These are phyloP conservation scores for Heliosperma pusillum DNA, from an alignment of 148 eudicot genomes.

Conservation along the genomic window DNA sequence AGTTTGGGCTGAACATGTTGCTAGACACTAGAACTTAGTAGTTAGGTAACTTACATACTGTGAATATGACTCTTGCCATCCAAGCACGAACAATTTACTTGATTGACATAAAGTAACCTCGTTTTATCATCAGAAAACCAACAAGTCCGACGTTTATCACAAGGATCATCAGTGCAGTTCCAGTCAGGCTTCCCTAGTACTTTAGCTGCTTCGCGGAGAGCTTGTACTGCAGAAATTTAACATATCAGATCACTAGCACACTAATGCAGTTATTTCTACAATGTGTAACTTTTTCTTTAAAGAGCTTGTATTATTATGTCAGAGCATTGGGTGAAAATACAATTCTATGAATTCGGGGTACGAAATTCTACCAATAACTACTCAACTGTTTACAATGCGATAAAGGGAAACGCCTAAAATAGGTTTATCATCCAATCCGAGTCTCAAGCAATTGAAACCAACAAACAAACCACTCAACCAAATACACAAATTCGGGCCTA, in stretches of 20 bases:
- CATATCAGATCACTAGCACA: not conserved
- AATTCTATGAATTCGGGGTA: too few species aligned
- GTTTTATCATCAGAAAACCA: not conserved
- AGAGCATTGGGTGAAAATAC: too few species aligned
- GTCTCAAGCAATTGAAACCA: too few species aligned
- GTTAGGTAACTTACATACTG: constrained; percentile 13
- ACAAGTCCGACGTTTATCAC: not conserved
- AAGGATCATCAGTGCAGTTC: constrained; percentile 4
- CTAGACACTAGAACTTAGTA: not conserved
- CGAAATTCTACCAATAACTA: too few species aligned
- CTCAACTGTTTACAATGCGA: too few species aligned
- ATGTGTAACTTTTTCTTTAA: too few species aligned
- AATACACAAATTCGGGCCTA: too few species aligned
- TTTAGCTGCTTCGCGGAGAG: not conserved
- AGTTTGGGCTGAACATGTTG: not conserved
- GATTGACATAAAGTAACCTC: constrained; percentile 11
- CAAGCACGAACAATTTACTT: constrained; percentile 17
- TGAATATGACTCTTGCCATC: constrained; percentile 7
- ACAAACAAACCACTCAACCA: too few species aligned
- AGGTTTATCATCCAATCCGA: too few species aligned
- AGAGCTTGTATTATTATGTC: too few species aligned
- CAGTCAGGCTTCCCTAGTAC: constrained; percentile 9
- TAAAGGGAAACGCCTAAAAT: too few species aligned
- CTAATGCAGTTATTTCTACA: too few species aligned
- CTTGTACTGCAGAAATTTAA: not conserved